Evolutionary conservation across 228 moss, liverwort and hornwort species (phyloP).

Genomic region (Sphagnum magellanicum): DNA sequence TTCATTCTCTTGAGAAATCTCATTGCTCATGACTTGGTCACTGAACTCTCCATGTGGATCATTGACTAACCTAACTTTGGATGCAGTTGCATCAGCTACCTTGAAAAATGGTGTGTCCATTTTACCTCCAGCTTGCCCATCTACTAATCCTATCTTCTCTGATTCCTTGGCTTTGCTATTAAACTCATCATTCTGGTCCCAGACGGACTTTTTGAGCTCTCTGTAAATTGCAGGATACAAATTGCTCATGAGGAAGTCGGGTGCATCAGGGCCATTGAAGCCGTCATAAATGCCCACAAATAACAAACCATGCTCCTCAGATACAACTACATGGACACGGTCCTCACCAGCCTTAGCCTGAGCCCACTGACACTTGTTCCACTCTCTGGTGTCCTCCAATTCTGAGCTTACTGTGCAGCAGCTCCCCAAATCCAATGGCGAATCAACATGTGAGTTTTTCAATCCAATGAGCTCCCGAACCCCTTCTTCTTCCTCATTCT

Average conservation of each 20-base stretch:
- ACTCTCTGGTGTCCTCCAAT: slow-evolving; percentile 54
- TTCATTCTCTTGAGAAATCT: slow-evolving; percentile 22
- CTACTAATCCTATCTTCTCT: slow-evolving; percentile 5
- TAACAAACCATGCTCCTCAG: slow-evolving; percentile 96
- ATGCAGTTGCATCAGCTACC: too few relatives aligned
- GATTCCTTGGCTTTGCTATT: slow-evolving; percentile 17
- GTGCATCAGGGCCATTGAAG: slow-evolving; percentile 93
- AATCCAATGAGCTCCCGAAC: slow-evolving; percentile 25
- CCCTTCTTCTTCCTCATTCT: slow-evolving; percentile 40
- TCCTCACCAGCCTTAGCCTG: slow-evolving; percentile 99
- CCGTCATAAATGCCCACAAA: slow-evolving; percentile 98
- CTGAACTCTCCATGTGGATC: too few relatives aligned
- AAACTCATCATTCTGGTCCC: slow-evolving; percentile 59
- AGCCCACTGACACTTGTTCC: slow-evolving; percentile 90
- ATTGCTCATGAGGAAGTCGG: slow-evolving; percentile 99
- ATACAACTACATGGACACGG: slow-evolving; percentile 93
- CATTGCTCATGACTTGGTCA: too few relatives aligned
- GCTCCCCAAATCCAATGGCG: slow-evolving; percentile 40
- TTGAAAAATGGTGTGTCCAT: too few relatives aligned
- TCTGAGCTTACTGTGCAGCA: slow-evolving; percentile 57
- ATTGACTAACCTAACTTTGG: too few relatives aligned
- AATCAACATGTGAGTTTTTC: slow-evolving; percentile 33
- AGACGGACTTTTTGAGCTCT: slow-evolving; percentile 86
- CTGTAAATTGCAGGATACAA: slow-evolving; percentile 82
- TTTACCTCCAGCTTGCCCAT: slow-evolving; percentile 9